Evolutionary conservation across 108 stramenopile genomes (phyloP), one percentile per base, ranked within the genome.

Genomic region (Skeletonema potamos): DNA sequence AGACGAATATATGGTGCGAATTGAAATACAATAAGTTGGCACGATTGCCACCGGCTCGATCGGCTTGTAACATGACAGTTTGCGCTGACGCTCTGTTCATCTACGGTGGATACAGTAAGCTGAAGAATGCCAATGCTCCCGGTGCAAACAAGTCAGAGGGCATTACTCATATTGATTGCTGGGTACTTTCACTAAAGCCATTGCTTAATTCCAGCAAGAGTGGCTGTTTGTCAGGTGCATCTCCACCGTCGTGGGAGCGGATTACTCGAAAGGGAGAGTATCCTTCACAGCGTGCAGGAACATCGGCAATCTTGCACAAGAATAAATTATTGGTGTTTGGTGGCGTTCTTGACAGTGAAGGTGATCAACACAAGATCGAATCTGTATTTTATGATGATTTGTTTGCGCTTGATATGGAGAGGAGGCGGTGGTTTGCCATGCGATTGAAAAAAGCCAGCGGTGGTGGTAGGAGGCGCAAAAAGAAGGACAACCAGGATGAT

Each of bases 351-450:
- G 95, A 96, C 74, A 62, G 69, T 36, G 95, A 96, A 76, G 82
- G 82, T 18, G 84, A 82, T 41, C 73, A 96, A 66, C 92, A 96
- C 73, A 79, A 81, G 46, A 76, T 96, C 48, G 73, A 83, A 30
- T 86, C 85, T 62, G 76, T 92, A 11, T 96, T 96, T 83, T 96
- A 91, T 77, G 92, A 90, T 79, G 92, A 93, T 67, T 62, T 96
- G 57, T 85, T 90, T 72, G 90, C 86, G 5, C 78, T 94, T 60
- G 95, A 96, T 65, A 74, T 88, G 62, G 91, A 91, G 58, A 83
- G 87, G 24, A 84, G 90, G 15, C 88, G 90, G 64, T 96, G 95
- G 95, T 96, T 89, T 72, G 87, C 89, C 1, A 60, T 91, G 76
- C 65, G 79, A n/a, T 58, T 90, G 39, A 90, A 89, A 29, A 78